A percentile compares a stretch with the other conserved stretches of the same genome.
phyloP scores from a whole-genome alignment of 2,329 filamentous ascomycete genomes.

The Colletotrichum sp. region DNA sequence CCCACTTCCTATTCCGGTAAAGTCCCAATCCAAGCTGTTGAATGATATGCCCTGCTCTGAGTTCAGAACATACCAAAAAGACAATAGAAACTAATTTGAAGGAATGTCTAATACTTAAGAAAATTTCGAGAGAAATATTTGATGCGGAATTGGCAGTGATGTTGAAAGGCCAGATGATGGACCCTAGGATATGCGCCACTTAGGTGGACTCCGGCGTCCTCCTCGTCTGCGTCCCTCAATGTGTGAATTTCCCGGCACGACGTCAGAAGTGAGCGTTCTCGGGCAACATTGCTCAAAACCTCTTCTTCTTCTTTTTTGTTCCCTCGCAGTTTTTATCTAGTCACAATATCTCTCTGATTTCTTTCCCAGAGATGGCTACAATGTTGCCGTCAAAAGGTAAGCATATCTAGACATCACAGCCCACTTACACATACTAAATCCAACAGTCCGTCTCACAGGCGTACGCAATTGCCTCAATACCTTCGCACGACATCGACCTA shows the following conservation, averaged over 20 bases:
- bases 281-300: background rate
- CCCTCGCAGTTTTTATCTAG: too few species aligned
- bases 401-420: background rate
- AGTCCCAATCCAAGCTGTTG: background rate
- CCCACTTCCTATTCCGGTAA: background rate
- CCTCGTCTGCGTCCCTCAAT: background rate
- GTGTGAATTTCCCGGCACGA: background rate
- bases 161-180: background rate
- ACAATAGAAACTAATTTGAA: background rate
- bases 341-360: too few species aligned
- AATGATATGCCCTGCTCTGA: background rate
- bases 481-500: background rate
- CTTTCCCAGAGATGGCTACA: background rate
- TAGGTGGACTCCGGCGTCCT: background rate
- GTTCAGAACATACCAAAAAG: background rate
- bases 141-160: background rate
- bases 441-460: background rate
- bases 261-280: background rate
- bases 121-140: background rate
- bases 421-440: background rate
- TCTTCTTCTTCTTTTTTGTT: background rate
- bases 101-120: accelerated
- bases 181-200: background rate
- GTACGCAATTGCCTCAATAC: background rate
- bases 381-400: background rate